Conservation (phyloP, 164 flowering plant genomes). For the Echeveria elegans region DNA sequence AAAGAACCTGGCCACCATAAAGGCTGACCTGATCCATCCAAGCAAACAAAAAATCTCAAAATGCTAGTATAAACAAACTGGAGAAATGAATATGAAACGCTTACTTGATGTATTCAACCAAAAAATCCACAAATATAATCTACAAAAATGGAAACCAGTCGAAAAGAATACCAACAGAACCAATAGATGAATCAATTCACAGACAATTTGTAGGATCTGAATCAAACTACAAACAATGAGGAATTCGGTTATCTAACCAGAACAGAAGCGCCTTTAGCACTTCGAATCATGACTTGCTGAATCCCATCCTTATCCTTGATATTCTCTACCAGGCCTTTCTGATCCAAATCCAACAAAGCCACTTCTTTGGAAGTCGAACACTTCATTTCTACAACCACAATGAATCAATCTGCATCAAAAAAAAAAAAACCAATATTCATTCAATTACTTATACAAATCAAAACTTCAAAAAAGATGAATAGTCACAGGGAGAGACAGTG, state of each 20-base stretch:
- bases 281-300: background rate
- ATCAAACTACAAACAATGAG: too few relatives aligned
- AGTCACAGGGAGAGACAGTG: background rate
- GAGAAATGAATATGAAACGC: too few relatives aligned
- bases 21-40: slow-evolving; percentile 28
- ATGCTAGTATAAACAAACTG: too few relatives aligned
- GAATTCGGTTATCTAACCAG: too few relatives aligned
- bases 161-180: too few relatives aligned
- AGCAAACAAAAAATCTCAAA: too few relatives aligned
- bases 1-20: slow-evolving; percentile 35
- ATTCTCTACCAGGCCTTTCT: background rate
- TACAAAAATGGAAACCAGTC: too few relatives aligned
- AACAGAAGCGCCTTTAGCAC: background rate
- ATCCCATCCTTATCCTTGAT: slow-evolving; percentile 1
- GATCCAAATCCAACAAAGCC: background rate
- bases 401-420: background rate
- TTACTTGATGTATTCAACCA: too few relatives aligned
- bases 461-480: background rate
- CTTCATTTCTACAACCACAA: slow-evolving; percentile 3
- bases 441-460: background rate
- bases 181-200: too few relatives aligned
- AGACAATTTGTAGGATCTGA: too few relatives aligned
- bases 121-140: too few relatives aligned
- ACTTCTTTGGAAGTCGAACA: background rate
- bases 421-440: background rate